Conservation (phyloP, 148 eudicot species). For the Rhododendron molle region DNA sequence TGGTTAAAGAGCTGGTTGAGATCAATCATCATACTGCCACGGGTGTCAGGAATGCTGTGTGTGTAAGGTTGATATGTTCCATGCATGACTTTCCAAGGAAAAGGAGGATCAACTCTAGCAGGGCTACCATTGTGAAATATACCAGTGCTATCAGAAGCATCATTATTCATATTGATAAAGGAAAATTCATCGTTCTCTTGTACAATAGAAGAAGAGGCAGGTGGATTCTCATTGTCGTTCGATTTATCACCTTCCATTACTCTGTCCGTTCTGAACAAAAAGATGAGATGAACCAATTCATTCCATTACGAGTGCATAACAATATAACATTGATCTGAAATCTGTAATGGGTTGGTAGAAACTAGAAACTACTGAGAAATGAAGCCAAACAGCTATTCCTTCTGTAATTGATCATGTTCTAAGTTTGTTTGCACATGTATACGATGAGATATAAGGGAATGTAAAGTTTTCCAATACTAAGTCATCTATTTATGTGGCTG, state of each 20-base stretch:
- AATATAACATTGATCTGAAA: background rate
- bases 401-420: background rate
- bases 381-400: background rate
- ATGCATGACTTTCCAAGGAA: background rate
- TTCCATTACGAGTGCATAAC: background rate
- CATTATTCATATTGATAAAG: background rate
- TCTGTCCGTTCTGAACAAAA: conserved; percentile 4
- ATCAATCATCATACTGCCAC: conserved; percentile 13
- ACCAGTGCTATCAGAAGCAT: conserved; percentile 15
- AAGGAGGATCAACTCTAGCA: conserved; percentile 10
- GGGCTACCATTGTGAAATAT: conserved; percentile 2
- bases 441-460: background rate
- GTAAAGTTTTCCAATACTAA: background rate
- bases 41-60: background rate
- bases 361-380: background rate
- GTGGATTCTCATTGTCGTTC: conserved; percentile 5
- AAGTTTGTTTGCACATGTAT: background rate
- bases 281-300: background rate
- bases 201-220: background rate
- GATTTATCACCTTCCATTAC: conserved; percentile 15
- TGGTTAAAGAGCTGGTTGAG: conserved; percentile 14
- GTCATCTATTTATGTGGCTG: background rate
- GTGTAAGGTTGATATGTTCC: conserved; percentile 9
- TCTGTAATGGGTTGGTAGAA: background rate
- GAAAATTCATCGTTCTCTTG: conserved; percentile 12